These are phyloP conservation scores for Henningerozyma blattae DNA, from an alignment of 805 yeast genomes.

Conservation along the genomic window DNA sequence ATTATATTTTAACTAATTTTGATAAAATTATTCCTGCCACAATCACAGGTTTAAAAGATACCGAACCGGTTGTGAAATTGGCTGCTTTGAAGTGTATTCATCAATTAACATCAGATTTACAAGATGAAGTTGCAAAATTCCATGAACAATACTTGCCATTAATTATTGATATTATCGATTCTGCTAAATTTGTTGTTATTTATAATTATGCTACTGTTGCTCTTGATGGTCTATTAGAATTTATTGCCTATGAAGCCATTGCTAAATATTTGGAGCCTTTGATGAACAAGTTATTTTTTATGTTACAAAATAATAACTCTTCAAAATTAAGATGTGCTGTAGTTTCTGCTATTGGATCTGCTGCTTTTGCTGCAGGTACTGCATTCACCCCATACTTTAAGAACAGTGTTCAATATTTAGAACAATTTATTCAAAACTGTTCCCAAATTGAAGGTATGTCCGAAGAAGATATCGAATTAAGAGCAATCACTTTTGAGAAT, in stretches of 20 bases:
- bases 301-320: conserved; percentile 68
- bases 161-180: conserved; percentile 75
- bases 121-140: conserved; percentile 71
- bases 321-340: conserved; percentile 61
- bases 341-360: conserved; percentile 93
- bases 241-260: conserved; percentile 79
- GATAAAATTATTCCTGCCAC: conserved; percentile 62
- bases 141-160: conserved; percentile 78
- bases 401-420: conserved; percentile 66
- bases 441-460: conserved; percentile 63
- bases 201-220: conserved; percentile 88
- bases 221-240: conserved; percentile 83
- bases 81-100: conserved; percentile 78
- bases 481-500: conserved; percentile 88
- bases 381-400: conserved; percentile 78
- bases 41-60: conserved; percentile 65
- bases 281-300: conserved; percentile 76
- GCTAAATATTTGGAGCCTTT: conserved; percentile 73
- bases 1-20: conserved; percentile 67
- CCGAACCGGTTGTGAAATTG: conserved; percentile 61
- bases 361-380: conserved; percentile 91
- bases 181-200: conserved; percentile 69
- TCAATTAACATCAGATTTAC: conserved; percentile 71
- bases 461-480: conserved; percentile 82
- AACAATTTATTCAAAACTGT: conserved; percentile 64